These are phyloP conservation scores for Cercophora scortea DNA, from an alignment of 495 filamentous ascomycete species.

Conservation along the genomic window DNA sequence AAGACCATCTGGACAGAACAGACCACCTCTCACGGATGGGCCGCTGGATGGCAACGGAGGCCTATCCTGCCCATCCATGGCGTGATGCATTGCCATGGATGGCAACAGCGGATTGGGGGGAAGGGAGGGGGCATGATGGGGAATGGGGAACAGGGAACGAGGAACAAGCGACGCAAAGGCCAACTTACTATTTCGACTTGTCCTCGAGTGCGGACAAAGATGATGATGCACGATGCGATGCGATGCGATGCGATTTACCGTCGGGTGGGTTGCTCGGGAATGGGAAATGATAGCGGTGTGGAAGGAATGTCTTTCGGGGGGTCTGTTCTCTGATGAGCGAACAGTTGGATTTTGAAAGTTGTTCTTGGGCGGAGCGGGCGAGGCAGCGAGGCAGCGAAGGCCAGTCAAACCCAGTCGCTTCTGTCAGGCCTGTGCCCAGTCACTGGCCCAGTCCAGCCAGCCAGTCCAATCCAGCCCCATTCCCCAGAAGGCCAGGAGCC, in stretches of 20 bases:
- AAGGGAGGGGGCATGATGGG: not conserved
- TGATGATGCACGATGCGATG: conserved; percentile 21
- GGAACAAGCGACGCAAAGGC: not conserved
- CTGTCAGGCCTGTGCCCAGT: too few species aligned
- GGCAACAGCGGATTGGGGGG: not conserved
- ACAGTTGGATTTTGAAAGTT: conserved; percentile 30
- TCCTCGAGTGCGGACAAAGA: conserved; percentile 17
- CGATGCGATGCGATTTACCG: conserved; percentile 21
- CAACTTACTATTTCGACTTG: conserved; percentile 21
- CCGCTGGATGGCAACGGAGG: too few species aligned
- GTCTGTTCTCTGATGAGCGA: conserved; percentile 9
- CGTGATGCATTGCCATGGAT: not conserved
- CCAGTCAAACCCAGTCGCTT: too few species aligned
- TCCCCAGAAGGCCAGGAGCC: too few species aligned
- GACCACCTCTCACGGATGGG: not conserved
- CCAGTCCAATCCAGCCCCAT: too few species aligned
- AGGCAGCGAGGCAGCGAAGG: conserved; percentile 8
- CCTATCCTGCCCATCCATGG: not conserved
- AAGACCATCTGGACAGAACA: not conserved
- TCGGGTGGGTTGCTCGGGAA: conserved; percentile 13
- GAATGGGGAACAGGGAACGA: not conserved
- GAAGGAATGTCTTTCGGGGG: conserved; percentile 18
- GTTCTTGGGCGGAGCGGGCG: conserved; percentile 24
- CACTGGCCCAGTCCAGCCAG: too few species aligned
- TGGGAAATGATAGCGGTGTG: conserved; percentile 24